Base-by-base conservation (phyloP, 768 basidiomycete species). In the Mrakia hoshinonis region DNA sequence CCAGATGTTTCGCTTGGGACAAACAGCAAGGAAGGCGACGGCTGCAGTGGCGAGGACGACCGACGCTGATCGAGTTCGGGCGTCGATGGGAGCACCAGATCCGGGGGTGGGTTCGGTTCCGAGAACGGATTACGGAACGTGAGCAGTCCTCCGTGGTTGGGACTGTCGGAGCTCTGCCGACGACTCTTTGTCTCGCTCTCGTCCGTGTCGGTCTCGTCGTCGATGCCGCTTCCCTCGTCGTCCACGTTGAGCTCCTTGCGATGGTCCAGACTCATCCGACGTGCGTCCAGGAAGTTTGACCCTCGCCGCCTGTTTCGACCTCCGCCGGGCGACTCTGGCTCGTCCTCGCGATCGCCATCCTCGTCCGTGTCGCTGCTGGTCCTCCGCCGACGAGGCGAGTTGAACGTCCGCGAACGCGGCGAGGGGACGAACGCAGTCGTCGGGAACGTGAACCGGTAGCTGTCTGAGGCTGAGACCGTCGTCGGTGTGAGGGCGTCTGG, bases 191-290 rank as follows among this genome's bases (percentile, higher is more conserved):
- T 6, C 18, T 43, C 58, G 49, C 70, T 72, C 43, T 61, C 64
- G n/a, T 72, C 70, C 31, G 64, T 72, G 4, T 72, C 70, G 4
- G 70, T 55, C 58, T 67, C 65, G n/a, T 72, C 65, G 26, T 72
- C 70, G 65, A 72, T 67, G 11, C 70, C 70, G n/a, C 70, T 72
- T 22, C 70, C 70, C 10, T 67, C 70, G 55, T 72, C 55, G 43
- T 67, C 70, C 15, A 54, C 51, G 24, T 38, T 60, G n/a, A 63
- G n/a, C 31, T 63, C 49, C 9, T 36, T 70, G 31, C 67, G 48
- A 51, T 51, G 29, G 29, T 65, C 70, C 5, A 55, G 34, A 3
- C 65, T 65, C 29, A 66, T 24, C 43, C 70, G 70, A 4, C 55
- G 64, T 24, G 48, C 63, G 55, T 65, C 70, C 29, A 71, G 26